Evolutionary conservation across 371 early-diverging fungal genomes (phyloP), one percentile per base, ranked within the genome.

Genomic region (Mucor plumbeus): DNA sequence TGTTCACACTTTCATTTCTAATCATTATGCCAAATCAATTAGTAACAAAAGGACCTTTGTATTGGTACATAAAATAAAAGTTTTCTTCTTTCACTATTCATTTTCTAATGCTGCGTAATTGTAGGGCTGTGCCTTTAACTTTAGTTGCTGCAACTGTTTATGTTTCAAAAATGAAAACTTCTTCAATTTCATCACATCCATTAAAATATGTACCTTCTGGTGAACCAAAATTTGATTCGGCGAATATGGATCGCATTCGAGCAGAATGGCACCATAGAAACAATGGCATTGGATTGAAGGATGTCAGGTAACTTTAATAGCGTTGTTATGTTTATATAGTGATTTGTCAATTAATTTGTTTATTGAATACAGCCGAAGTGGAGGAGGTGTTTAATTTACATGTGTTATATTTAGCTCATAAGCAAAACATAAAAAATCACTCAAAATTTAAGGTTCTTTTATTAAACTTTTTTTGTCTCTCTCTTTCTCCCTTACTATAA

Each of bases 201-300:
- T 56, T 78, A 38, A 53, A 53, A 47, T 80, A 70, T 53, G 67
- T 71, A 11, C 76, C 81, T 21, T 78, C 76, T 19, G 78, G 81
- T 21, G 72, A 75, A 36, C 70, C 76, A 10, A 57, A 34, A 4
- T 71, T 55, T 68, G 81, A 80, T 48, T 74, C 76, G 14, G 81
- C 76, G 33, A 72, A 69, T 31, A 53, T 80, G 56, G 81, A 80
- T 67, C 69, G 65, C 44, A 74, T 80, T 54, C 76, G 78, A 26
- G 73, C 69, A 56, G 81, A 80, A 14, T 80, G 81, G 81, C 67
- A 65, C 43, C 64, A 63, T 53, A 78, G 78, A 55, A 80, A 80
- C 35, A 70, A 76, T 13, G 81, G 81, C 14, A 75, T 80, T 33
- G 81, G 81, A 35, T 63, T 80, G 35, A 71, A 78, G 59, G 81